A percentile compares a stretch with the other conserved stretches of the same genome.
Evolutionary conservation across 805 yeast species (phyloP).

Genomic region (Yamadazyma akitaensis): DNA sequence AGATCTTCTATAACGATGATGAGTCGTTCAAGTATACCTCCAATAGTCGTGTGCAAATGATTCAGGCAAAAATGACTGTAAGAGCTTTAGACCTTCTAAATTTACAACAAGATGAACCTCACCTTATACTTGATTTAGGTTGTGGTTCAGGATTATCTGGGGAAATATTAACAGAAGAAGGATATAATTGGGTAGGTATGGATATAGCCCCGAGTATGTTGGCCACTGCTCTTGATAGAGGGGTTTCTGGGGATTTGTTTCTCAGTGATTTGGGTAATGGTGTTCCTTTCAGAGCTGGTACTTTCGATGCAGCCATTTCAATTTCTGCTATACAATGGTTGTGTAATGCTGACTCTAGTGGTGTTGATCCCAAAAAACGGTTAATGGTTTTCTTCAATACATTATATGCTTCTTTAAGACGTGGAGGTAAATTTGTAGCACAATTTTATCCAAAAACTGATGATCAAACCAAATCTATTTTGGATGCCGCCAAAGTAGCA

Average conservation of each 20-base stretch:
- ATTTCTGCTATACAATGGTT: slow-evolving; percentile 97
- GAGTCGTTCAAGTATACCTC: slow-evolving; percentile 90
- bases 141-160: slow-evolving; percentile 98
- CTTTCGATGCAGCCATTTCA: slow-evolving; percentile 94
- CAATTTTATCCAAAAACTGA: slow-evolving; percentile 96
- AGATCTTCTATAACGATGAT: slow-evolving; percentile 84
- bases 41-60: slow-evolving; percentile 95
- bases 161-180: slow-evolving; percentile 89
- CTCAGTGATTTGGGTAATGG: slow-evolving; percentile 93
- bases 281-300: slow-evolving; percentile 91
- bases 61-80: slow-evolving; percentile 96
- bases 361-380: slow-evolving; percentile 80
- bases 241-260: slow-evolving; percentile 89
- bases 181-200: slow-evolving; percentile 93
- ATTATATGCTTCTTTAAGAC: slow-evolving; percentile 74
- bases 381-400: slow-evolving; percentile 81
- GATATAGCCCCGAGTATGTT: slow-evolving; percentile 96
- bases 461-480: slow-evolving; percentile 71
- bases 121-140: slow-evolving; percentile 84
- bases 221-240: slow-evolving; percentile 90
- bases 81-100: slow-evolving; percentile 87
- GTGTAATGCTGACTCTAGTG: slow-evolving; percentile 87
- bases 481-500: slow-evolving; percentile 83
- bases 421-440: slow-evolving; percentile 97
- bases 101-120: slow-evolving; percentile 55